Base-by-base conservation (phyloP, 257 asterid genomes). In the Verbena officinalis region DNA sequence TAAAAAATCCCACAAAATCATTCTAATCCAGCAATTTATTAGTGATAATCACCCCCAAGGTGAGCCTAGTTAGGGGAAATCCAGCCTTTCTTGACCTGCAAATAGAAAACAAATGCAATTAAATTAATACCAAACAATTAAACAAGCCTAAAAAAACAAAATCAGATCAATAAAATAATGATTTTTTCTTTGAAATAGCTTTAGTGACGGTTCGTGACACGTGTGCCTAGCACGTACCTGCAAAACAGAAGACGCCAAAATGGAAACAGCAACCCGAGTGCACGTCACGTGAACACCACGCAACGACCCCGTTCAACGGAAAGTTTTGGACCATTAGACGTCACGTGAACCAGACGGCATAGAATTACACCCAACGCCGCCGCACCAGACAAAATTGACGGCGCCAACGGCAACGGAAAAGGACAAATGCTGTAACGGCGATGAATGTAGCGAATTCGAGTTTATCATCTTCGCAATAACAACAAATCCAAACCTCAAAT, bases 211-310 rank as follows among this genome's bases (percentile, higher is more conserved):
- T n/a, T n/a, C n/a, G 1, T 15, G 13, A 36, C 48, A 17, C 62
- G 46, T 8, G 15, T 7, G 31, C 34, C 45, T 19, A 68, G 68
- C 64, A 23, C 68, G 5, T 16, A 57, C 74, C 78, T 62, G 61
- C 50, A n/a, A 36, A 51, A 22, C 55, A 24, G 34, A 51, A 56
- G 31, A 57, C 3, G 22, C 51, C 57, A 12, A 27, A 31, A 1
- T 10, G 12, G 17, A 16, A 30, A 30, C 16, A 59, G 9, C 33
- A 30, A 55, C n/a, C n/a, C n/a, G 53, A 13, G 0, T 4, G 8
- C 22, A 45, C 43, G 43, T 9, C 71, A 67, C 72, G 72, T 72
- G 71, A 23, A 66, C 62, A 20, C 52, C 72, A 57, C 75, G 62
- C 40, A 20, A 11, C 50, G 9, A 62, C 71, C 24, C 55, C 34